Evolutionary conservation across 129 eudicot genomes (phyloP).

Genomic region (Rutidosis leptorrhynchoides): DNA sequence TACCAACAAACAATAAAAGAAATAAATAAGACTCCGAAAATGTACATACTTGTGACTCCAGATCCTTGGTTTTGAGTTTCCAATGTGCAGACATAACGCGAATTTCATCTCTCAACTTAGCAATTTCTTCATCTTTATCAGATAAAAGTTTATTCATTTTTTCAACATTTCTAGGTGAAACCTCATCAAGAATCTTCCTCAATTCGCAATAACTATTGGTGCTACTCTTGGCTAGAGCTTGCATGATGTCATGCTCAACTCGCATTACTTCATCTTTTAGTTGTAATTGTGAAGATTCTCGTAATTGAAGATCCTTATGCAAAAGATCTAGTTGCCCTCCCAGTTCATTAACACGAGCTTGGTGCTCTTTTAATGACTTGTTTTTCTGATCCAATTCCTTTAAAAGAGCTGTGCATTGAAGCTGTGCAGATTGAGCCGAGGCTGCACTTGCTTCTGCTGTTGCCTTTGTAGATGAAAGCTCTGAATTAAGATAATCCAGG

Average conservation of each 20-base stretch:
- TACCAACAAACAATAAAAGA: background rate
- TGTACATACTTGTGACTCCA: constrained; percentile 74
- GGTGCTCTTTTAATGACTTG: constrained; percentile 69
- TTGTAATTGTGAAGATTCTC: constrained; percentile 81
- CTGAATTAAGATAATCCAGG: constrained; percentile 61
- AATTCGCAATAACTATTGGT: constrained; percentile 64
- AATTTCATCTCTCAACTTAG: constrained; percentile 68
- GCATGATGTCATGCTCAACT: constrained; percentile 80
- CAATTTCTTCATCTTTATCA: constrained; percentile 77
- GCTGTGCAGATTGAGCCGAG: constrained; percentile 75
- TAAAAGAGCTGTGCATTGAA: constrained; percentile 62
- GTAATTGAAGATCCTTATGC: constrained; percentile 71
- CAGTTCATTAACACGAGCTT: constrained; percentile 59
- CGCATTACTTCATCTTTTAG: constrained; percentile 85
- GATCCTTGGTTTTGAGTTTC: constrained; percentile 77
- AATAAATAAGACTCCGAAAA: background rate
- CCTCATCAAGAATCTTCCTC: constrained; percentile 71
- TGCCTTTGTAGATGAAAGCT: constrained; percentile 69
- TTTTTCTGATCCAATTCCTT: constrained; percentile 76
- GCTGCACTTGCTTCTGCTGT: constrained; percentile 87
- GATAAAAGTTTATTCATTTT: constrained; percentile 68
- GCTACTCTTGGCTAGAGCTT: constrained; percentile 72
- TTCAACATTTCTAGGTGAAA: constrained; percentile 69
- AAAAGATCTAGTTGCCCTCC: constrained; percentile 74
- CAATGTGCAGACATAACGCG: constrained; percentile 81